These are phyloP conservation scores for Curvularia spicifera DNA, from an alignment of 2,329 filamentous ascomycete genomes.

Conservation along the genomic window DNA sequence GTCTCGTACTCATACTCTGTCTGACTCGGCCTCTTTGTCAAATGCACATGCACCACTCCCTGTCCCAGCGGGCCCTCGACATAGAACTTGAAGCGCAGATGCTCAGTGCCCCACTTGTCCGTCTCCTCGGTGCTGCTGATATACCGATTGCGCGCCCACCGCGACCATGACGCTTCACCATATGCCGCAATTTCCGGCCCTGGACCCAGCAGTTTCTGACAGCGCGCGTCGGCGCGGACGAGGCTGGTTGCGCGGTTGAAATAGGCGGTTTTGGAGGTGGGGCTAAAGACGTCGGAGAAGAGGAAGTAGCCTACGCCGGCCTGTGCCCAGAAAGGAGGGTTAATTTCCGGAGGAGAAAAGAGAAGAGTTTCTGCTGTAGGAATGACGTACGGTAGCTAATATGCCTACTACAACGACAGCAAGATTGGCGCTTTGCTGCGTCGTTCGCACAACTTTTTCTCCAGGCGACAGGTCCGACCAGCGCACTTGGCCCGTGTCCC, in stretches of 20 bases:
- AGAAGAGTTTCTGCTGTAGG: background rate
- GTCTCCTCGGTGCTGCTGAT: slow-evolving; percentile 69
- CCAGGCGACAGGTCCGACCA: slow-evolving; percentile 77
- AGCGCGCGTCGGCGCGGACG: slow-evolving; percentile 74
- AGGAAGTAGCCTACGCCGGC: slow-evolving; percentile 67
- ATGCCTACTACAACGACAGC: slow-evolving; percentile 76
- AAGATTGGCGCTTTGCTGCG: slow-evolving; percentile 91
- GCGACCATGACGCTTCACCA: slow-evolving; percentile 80
- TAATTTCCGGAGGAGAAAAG: background rate
- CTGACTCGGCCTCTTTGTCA: slow-evolving; percentile 71
- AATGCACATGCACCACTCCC: slow-evolving; percentile 78
- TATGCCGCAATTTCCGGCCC: slow-evolving; percentile 76
- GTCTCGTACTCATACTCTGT: slow-evolving; percentile 78
- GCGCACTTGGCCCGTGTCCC: slow-evolving; percentile 80
- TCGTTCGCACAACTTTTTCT: slow-evolving; percentile 84
- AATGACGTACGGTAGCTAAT: slow-evolving; percentile 70
- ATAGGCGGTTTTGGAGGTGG: slow-evolving; percentile 82
- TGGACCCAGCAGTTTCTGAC: slow-evolving; percentile 76
- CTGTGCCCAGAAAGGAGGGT: slow-evolving; percentile 51
- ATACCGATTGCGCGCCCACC: slow-evolving; percentile 73
- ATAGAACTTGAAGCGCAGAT: slow-evolving; percentile 84
- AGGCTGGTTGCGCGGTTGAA: slow-evolving; percentile 87
- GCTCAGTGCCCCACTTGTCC: slow-evolving; percentile 77
- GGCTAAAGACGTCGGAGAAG: slow-evolving; percentile 47
- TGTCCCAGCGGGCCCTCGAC: slow-evolving; percentile 77